These are phyloP conservation scores for Talaromyces sp. DNA, from an alignment of 2,329 filamentous ascomycete genomes.

Conservation along the genomic window DNA sequence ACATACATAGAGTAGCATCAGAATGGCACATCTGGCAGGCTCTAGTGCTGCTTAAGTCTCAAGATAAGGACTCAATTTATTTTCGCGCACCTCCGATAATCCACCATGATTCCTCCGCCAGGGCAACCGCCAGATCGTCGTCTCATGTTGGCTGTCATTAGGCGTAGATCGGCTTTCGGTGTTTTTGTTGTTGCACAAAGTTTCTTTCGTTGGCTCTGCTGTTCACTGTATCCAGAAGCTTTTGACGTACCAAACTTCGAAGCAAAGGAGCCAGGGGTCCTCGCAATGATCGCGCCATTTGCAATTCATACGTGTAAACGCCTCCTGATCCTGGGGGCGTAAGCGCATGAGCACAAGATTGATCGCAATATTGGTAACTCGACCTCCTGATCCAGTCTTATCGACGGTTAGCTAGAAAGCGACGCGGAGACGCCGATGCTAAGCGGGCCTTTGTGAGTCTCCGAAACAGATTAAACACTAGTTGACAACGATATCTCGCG, in stretches of 20 bases:
- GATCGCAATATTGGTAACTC: not conserved
- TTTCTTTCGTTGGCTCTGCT: not conserved
- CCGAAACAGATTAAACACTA: not conserved
- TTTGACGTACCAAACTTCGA: not conserved
- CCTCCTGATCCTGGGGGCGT: not conserved
- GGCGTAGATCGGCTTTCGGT: not conserved
- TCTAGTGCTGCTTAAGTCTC: not conserved
- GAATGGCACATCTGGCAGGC: too few species aligned
- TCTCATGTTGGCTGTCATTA: not conserved
- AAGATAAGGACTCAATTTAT: not conserved
- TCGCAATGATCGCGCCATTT: not conserved
- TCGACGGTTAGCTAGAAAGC: not conserved
- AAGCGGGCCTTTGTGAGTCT: not conserved
- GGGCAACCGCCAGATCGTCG: not conserved
- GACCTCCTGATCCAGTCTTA: not conserved
- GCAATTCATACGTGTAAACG: not conserved
- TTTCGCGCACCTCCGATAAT: not conserved
- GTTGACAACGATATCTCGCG: not conserved
- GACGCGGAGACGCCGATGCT: conserved; percentile 3
- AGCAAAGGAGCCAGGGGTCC: not conserved
- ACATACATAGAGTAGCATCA: conserved; percentile 1
- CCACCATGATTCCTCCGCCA: not conserved
- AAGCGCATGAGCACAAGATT: not conserved
- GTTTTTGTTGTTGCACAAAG: not conserved
- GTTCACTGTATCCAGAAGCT: not conserved